Evolutionary conservation across 139 green algal genomes (phyloP).

Genomic region (Coccomyxa sp.): DNA sequence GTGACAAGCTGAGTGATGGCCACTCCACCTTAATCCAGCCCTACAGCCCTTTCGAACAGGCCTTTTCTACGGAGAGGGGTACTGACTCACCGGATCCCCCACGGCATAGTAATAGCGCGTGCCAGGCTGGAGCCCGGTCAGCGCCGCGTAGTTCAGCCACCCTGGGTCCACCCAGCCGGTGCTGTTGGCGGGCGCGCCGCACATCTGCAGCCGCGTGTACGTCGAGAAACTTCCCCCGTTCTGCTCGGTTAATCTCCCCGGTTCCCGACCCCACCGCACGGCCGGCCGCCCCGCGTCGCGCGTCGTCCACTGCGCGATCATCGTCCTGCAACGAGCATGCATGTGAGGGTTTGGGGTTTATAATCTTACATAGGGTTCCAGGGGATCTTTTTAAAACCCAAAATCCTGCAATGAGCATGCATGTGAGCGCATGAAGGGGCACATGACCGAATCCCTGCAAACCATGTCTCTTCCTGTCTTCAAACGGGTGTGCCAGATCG

Average conservation of each 20-base stretch:
- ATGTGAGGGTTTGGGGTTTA: background rate
- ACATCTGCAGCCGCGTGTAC: constrained; percentile 30
- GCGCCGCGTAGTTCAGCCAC: constrained; percentile 39
- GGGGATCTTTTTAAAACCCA: no score
- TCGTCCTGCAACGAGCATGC: constrained; percentile 32
- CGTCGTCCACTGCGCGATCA: constrained; percentile 58
- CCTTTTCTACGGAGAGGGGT: no score
- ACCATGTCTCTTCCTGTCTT: no score
- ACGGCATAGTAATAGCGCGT: constrained; percentile 55
- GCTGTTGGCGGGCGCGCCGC: constrained; percentile 33
- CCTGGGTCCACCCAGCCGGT: constrained; percentile 60
- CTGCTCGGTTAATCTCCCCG: constrained; percentile 13
- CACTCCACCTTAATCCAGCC: no score
- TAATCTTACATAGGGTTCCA: no score
- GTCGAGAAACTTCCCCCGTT: constrained; percentile 23
- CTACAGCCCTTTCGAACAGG: no score
- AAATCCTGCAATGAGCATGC: constrained; percentile 21
- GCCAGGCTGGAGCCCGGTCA: constrained; percentile 46
- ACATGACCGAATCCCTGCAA: no score
- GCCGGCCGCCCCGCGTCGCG: constrained; percentile 20
- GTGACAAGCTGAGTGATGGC: no score
- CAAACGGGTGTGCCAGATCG: no score
- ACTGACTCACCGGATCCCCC: constrained; percentile 41
- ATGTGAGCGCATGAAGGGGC: no score
- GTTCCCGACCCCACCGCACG: constrained; percentile 38